These are phyloP conservation scores for Lodderomyces oxycetoniae DNA, from an alignment of 1,139 yeast species.

Conservation along the genomic window DNA sequence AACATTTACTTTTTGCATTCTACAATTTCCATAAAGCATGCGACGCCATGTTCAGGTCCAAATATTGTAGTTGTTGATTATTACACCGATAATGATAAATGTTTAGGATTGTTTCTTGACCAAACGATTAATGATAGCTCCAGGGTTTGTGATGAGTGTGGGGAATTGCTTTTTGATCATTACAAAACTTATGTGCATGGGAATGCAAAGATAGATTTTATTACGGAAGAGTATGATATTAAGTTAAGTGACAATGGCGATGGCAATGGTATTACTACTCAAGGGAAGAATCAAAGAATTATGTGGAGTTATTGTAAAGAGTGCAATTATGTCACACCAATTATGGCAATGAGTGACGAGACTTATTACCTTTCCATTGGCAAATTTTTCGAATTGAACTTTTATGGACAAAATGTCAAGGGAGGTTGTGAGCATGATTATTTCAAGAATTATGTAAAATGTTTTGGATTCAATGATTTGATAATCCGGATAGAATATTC, in stretches of 20 bases:
- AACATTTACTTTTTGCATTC: constrained; percentile 74
- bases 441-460: constrained; percentile 74
- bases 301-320: constrained; percentile 91
- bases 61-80: constrained; percentile 75
- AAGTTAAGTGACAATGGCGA: constrained; percentile 2
- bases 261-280: constrained; percentile 33
- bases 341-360: constrained; percentile 79
- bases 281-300: constrained; percentile 45
- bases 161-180: constrained; percentile 66
- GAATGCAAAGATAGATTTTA: constrained; percentile 71
- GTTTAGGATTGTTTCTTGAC: constrained; percentile 85
- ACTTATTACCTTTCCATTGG: constrained; percentile 93
- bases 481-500: constrained; percentile 79
- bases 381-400: constrained; percentile 79
- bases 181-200: constrained; percentile 89
- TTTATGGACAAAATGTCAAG: constrained; percentile 60
- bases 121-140: constrained; percentile 67
- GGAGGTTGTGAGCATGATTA: constrained; percentile 68
- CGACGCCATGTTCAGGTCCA: constrained; percentile 94
- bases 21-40: constrained; percentile 75
- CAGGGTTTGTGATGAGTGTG: constrained; percentile 76
- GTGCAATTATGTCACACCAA: constrained; percentile 74
- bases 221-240: constrained; percentile 54
- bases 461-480: constrained; percentile 76
- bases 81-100: constrained; percentile 87